These are phyloP conservation scores for Syzygium syzygioides DNA, from an alignment of 441 rosid species.

Conservation along the genomic window DNA sequence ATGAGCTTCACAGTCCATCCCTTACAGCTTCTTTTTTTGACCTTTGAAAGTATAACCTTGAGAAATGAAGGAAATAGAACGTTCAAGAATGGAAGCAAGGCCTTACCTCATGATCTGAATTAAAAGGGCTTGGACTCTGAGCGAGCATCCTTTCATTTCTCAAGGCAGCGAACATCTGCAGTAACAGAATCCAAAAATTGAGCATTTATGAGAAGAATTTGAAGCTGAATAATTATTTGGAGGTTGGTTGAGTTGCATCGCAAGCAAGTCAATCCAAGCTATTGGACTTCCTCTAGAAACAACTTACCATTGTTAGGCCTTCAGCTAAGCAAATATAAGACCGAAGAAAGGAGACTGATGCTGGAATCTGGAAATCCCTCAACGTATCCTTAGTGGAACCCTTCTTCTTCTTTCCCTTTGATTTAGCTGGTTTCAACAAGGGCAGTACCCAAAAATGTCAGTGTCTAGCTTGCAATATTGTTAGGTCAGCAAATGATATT, in stretches of 20 bases:
- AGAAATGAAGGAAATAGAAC: neutral
- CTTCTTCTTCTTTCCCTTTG: slow-evolving; percentile 74
- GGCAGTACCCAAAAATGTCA: slow-evolving; percentile 1
- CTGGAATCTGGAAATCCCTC: slow-evolving; percentile 61
- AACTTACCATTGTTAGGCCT: slow-evolving; percentile 78
- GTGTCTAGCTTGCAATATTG: neutral
- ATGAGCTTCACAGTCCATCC: neutral
- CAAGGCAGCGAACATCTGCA: slow-evolving; percentile 87
- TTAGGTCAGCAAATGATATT: neutral
- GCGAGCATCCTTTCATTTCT: slow-evolving; percentile 58
- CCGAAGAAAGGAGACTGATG: slow-evolving; percentile 69
- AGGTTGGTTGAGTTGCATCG: neutral
- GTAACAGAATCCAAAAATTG: slow-evolving; percentile 5
- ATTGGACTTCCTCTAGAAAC: neutral
- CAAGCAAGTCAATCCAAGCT: neutral
- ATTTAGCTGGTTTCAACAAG: slow-evolving; percentile 48
- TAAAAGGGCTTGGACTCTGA: slow-evolving; percentile 65
- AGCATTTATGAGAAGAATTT: neutral
- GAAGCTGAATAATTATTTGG: neutral
- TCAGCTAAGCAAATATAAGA: slow-evolving; percentile 83
- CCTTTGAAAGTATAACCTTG: neutral
- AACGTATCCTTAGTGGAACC: slow-evolving; percentile 57
- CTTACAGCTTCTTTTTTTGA: neutral
- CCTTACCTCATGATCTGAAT: slow-evolving; percentile 76
- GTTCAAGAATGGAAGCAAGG: neutral